Conservation (phyloP, 2,329 filamentous ascomycete species). For the Fusarium sacchari region DNA sequence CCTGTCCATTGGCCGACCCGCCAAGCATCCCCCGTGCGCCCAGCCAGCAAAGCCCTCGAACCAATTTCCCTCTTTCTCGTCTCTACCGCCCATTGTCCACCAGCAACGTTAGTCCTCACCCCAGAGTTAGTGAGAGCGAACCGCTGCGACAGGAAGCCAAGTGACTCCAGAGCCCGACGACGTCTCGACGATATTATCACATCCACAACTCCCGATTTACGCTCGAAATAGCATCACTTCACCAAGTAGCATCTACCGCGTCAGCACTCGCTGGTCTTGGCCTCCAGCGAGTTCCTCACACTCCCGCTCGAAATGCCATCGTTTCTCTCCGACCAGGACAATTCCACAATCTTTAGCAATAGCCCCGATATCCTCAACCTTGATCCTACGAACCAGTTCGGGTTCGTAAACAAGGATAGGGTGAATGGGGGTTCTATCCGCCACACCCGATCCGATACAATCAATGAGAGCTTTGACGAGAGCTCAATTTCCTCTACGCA, state of each 20-base stretch:
- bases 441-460: slow-evolving; percentile 57
- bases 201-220: slow-evolving; percentile 23
- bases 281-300: slow-evolving; percentile 36
- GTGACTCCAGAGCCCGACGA: slow-evolving; percentile 14
- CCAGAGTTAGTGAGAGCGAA: slow-evolving; percentile 23
- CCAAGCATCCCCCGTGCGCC: slow-evolving; percentile 42
- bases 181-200: slow-evolving; percentile 18
- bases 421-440: slow-evolving; percentile 51
- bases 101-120: slow-evolving; percentile 27
- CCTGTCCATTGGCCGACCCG: slow-evolving; percentile 42
- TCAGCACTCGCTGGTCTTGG: slow-evolving; percentile 39
- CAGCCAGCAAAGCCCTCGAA: slow-evolving; percentile 40
- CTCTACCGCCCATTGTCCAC: slow-evolving; percentile 34
- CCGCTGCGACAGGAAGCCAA: slow-evolving; percentile 8
- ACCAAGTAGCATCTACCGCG: slow-evolving; percentile 38
- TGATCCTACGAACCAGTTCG: slow-evolving; percentile 53
- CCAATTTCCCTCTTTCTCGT: slow-evolving; percentile 44
- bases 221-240: slow-evolving; percentile 39
- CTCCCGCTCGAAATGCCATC: slow-evolving; percentile 62
- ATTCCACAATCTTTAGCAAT: slow-evolving; percentile 54
- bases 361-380: slow-evolving; percentile 57
- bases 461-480: slow-evolving; percentile 65
- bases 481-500: slow-evolving; percentile 64
- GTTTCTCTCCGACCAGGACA: slow-evolving; percentile 60
- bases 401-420: slow-evolving; percentile 48